Evolutionary conservation across 768 basidiomycete genomes (phyloP).

Genomic region (Lentinula detonsa): DNA sequence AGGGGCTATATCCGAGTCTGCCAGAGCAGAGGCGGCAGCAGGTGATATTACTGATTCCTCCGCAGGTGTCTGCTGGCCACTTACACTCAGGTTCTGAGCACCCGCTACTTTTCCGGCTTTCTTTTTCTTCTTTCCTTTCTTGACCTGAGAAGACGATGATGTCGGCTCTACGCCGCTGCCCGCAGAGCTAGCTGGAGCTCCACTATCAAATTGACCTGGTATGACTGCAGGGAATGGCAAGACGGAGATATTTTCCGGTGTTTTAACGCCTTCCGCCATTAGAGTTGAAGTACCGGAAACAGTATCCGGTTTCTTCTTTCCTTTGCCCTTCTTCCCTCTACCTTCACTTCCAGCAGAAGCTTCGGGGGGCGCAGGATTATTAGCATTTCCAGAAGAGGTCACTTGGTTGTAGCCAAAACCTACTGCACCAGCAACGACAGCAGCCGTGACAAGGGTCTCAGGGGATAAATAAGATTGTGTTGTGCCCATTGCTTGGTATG

Average conservation of each 20-base stretch:
- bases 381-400: not conserved
- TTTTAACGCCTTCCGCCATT: not conserved
- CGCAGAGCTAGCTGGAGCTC: not conserved
- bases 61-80: not conserved
- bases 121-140: constrained; percentile 6
- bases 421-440: constrained; percentile 3
- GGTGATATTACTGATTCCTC: not conserved
- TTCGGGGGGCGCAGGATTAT: not conserved
- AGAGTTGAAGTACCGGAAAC: not conserved
- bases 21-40: not conserved
- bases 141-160: not conserved
- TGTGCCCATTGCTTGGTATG: not conserved
- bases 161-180: not conserved
- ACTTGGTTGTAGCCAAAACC: constrained; percentile 4
- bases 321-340: not conserved
- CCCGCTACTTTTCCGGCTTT: not conserved
- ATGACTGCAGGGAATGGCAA: constrained; percentile 3
- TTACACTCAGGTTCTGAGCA: not conserved
- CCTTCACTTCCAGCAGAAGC: not conserved
- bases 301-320: not conserved
- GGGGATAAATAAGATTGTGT: constrained; percentile 6
- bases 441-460: constrained; percentile 1
- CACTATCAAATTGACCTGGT: constrained; percentile 1
- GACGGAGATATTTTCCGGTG: not conserved
- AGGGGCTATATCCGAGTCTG: not conserved